Base-by-base conservation (phyloP, 768 basidiomycete genomes). In the Tylopilus vinaceipallidus region DNA sequence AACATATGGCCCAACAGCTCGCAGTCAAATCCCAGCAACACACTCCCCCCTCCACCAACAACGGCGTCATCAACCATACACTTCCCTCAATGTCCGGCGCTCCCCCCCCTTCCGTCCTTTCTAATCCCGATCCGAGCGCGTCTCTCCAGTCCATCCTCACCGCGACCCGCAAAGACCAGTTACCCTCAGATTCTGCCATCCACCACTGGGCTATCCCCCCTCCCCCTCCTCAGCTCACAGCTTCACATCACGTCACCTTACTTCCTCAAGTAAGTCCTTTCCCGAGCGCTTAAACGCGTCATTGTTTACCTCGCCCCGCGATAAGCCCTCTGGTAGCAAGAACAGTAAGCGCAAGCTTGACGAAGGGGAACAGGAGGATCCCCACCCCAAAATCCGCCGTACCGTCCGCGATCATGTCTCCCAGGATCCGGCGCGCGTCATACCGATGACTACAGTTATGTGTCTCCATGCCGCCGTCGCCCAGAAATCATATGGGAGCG, bases 401-500 rank as follows among this genome's bases (percentile, higher is more conserved):
- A 87, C 88, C 57, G 86, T 90, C 42, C 85, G 85, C 67, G 86
- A 90, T 68, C 88, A 89, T 65, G 80, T 89, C 56, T 81, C 82
- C 29, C 84, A 86, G 61, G 86, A 90, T 59, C 83, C 84, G 9
- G 66, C 80, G 42, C 85, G 84, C 55, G 81, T 86, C 58, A 80
- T 88, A 72, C 86, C 88, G 52, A 91, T 93, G 91, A 92, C 91
- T 32, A 92, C 90, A 33, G 88, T 93, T 27, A 82, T 91, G 53
- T 92, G 89, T 58, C 76, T 94, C 45, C 93, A 95, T 62, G 91
- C 93, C 22, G 91, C 90, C 27, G 91, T 94, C 43, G 94, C 91
- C 2, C 94, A 97, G 73, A 97, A 97, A 73, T 94, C 91, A 11
- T 97, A 97, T 65, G 91, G 91, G 44, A 91, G 87, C 67, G 94